Evolutionary conservation across 2,329 filamentous ascomycete genomes (phyloP).

Genomic region (Claviceps sp.): DNA sequence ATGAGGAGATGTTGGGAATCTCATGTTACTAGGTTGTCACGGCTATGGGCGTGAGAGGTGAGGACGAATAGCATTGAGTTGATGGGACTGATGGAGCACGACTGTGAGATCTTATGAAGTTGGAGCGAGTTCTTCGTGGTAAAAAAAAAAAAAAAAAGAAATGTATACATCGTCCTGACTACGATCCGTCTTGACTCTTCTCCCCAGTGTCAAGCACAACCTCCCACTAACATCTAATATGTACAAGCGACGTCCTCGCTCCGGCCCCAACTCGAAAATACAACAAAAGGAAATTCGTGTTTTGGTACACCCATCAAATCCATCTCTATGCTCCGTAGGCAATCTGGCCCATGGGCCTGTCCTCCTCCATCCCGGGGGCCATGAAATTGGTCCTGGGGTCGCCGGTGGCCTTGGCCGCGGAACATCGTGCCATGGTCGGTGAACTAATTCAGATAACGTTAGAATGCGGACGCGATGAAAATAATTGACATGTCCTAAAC

Average conservation of each 20-base stretch:
- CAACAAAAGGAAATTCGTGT: conserved; percentile 19
- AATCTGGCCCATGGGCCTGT: conserved; percentile 47
- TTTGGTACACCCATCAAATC: conserved; percentile 19
- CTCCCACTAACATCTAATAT: conserved; percentile 21
- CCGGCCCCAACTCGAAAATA: conserved; percentile 10
- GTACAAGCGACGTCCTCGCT: conserved; percentile 20
- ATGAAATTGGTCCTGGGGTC: conserved; percentile 70
- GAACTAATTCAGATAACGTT: conserved; percentile 43
- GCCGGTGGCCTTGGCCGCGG: conserved; percentile 73
- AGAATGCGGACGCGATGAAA: not conserved
- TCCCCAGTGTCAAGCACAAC: not conserved
- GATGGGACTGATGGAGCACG: too few relatives aligned
- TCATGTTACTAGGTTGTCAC: not conserved
- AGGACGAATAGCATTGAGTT: not conserved
- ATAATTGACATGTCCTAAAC: too few relatives aligned
- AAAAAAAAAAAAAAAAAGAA: not conserved
- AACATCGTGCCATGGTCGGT: conserved; percentile 96
- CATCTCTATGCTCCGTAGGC: conserved; percentile 39
- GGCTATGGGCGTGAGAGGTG: not conserved
- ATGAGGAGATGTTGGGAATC: not conserved
- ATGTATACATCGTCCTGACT: conserved; percentile 12
- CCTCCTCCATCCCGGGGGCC: conserved; percentile 55
- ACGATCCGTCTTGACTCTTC: not conserved
- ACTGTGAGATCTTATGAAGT: not conserved
- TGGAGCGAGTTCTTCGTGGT: not conserved